A percentile compares a stretch with the other conserved stretches of the same genome.
Evolutionary conservation across 2,329 filamentous ascomycete species (phyloP).

Genomic region (Allantophomopsis lycopodina): DNA sequence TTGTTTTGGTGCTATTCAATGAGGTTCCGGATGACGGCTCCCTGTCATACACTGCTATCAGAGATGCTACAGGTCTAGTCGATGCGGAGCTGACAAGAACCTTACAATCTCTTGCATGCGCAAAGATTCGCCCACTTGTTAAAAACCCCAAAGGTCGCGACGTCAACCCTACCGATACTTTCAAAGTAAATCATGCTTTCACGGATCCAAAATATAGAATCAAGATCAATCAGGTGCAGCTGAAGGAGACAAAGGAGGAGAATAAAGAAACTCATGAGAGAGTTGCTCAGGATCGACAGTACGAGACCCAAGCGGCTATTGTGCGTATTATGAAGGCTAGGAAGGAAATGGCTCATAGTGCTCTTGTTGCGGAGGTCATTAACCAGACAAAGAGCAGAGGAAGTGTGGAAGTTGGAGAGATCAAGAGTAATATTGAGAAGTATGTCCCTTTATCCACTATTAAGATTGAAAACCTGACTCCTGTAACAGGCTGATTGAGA

Average conservation of each 20-base stretch:
- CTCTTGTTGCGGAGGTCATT: conserved; percentile 85
- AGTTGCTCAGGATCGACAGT: conserved; percentile 78
- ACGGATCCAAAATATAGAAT: conserved; percentile 72
- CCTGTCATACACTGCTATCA: conserved; percentile 64
- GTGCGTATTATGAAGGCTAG: conserved; percentile 94
- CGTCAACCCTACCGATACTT: conserved; percentile 65
- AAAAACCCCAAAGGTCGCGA: conserved; percentile 82
- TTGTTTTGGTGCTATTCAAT: conserved; percentile 87
- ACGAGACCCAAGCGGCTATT: conserved; percentile 93
- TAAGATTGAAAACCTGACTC: background rate
- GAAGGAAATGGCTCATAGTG: conserved; percentile 75
- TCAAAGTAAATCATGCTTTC: conserved; percentile 69
- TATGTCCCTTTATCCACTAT: conserved; percentile 28
- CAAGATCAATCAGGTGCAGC: conserved; percentile 98
- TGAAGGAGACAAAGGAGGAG: conserved; percentile 90
- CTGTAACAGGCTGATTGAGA: conserved; percentile 64
- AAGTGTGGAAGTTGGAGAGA: conserved; percentile 71
- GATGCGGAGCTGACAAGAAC: conserved; percentile 76
- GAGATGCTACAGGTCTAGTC: conserved; percentile 58
- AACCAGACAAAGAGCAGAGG: conserved; percentile 78
- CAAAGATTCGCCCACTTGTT: conserved; percentile 67
- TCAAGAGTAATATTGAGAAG: conserved; percentile 97
- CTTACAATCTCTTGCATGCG: conserved; percentile 88
- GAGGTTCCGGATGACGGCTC: conserved; percentile 43
- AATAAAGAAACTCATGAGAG: conserved; percentile 89